A percentile compares a stretch with the other conserved stretches of the same genome.
phyloP scores from a whole-genome alignment of 495 filamentous ascomycete species.

The Schizothecium vesticola region DNA sequence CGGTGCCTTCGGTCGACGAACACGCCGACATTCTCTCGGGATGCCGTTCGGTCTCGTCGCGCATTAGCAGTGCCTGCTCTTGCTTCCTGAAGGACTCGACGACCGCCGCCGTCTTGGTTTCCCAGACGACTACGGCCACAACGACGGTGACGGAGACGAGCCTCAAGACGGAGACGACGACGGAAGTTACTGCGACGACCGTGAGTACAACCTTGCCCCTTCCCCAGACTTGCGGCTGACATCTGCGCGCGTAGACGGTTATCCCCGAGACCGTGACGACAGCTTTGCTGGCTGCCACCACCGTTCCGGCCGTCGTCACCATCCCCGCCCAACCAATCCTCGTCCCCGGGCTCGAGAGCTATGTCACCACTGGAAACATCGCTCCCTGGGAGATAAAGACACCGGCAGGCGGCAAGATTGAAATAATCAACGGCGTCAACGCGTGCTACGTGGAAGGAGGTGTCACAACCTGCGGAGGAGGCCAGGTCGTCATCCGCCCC shows the following conservation, averaged over 20 bases:
- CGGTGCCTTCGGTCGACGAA: neutral
- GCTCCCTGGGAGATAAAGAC: constrained; percentile 13
- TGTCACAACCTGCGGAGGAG: constrained; percentile 13
- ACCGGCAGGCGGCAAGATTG: constrained; percentile 11
- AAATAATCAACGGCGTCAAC: constrained; percentile 19
- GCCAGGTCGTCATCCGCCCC: constrained; percentile 14
- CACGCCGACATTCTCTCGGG: constrained; percentile 10
- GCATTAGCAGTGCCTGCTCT: constrained; percentile 23
- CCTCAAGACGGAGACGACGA: neutral
- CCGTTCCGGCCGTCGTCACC: neutral
- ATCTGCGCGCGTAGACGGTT: neutral
- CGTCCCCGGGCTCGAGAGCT: constrained; percentile 14
- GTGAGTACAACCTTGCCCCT: neutral
- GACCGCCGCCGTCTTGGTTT: constrained; percentile 14
- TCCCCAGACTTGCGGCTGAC: neutral
- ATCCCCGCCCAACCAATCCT: constrained; percentile 12
- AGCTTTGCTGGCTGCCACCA: neutral
- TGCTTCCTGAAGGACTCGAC: constrained; percentile 17
- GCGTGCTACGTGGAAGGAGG: neutral
- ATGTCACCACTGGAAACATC: constrained; percentile 13
- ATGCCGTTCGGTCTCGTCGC: constrained; percentile 7
- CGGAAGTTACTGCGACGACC: neutral
- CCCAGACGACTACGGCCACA: neutral
- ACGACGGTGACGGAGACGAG: neutral
- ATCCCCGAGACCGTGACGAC: neutral